Percentiles rank a stretch among this genome's conserved stretches.
Evolutionary conservation across 2,329 filamentous ascomycete species (phyloP).

Genomic region (Cladosporium sp.): DNA sequence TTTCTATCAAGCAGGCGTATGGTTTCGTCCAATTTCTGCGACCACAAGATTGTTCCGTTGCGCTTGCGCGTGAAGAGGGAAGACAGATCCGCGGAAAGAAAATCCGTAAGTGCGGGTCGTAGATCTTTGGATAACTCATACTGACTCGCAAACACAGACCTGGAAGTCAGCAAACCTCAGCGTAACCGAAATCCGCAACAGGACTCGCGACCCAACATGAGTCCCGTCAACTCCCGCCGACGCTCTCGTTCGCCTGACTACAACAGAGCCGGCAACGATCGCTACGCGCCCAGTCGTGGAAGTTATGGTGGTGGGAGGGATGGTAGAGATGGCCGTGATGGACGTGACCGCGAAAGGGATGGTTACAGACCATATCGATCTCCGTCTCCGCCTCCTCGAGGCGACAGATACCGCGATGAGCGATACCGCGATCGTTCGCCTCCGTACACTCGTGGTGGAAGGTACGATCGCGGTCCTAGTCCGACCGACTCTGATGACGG

Average conservation of each 20-base stretch:
- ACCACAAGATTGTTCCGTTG: conserved; percentile 68
- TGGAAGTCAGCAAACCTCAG: conserved; percentile 87
- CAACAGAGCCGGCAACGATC: conserved; percentile 42
- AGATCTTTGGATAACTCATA: conserved; percentile 14
- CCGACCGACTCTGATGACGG: conserved; percentile 62
- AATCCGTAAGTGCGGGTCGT: conserved; percentile 71
- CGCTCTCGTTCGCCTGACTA: conserved; percentile 67
- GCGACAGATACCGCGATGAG: conserved; percentile 31
- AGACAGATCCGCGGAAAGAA: conserved; percentile 82
- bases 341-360: conserved; percentile 47
- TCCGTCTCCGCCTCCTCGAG: conserved; percentile 42
- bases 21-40: conserved; percentile 95
- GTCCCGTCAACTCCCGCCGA: conserved; percentile 27
- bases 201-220: conserved; percentile 10
- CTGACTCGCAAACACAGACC: conserved; percentile 57
- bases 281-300: not conserved
- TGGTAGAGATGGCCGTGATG: conserved; percentile 38
- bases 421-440: conserved; percentile 37
- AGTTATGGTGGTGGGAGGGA: conserved; percentile 51
- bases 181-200: conserved; percentile 44
- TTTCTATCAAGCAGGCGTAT: conserved; percentile 94
- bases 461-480: conserved; percentile 46
- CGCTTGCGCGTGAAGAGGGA: conserved; percentile 77
- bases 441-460: conserved; percentile 44
- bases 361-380: conserved; percentile 56